Evolutionary conservation across 257 asterid genomes (phyloP).

Genomic region (Solanum paucissectum): DNA sequence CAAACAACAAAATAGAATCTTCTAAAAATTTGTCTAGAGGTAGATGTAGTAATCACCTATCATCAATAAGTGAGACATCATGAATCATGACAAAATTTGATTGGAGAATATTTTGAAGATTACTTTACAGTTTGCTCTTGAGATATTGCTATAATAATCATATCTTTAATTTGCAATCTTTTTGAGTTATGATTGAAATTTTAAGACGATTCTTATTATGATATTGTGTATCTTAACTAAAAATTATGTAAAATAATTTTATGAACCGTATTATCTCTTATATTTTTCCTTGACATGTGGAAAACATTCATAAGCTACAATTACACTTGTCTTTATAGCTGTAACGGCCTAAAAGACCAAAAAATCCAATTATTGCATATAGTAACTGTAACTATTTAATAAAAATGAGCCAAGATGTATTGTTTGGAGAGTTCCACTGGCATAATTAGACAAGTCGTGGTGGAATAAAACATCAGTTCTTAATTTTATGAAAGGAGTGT

Average conservation of each 20-base stretch:
- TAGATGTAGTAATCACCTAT: no score
- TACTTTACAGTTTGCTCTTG: no score
- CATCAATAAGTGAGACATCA: not conserved
- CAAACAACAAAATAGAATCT: no score
- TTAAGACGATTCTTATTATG: no score
- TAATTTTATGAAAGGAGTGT: not conserved
- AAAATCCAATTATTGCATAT: not conserved
- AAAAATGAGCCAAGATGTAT: not conserved
- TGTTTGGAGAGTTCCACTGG: not conserved
- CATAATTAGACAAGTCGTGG: not conserved
- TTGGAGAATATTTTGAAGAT: not conserved
- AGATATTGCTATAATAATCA: not conserved
- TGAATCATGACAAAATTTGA: not conserved
- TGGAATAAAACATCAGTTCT: not conserved
- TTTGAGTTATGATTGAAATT: not conserved
- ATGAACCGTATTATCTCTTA: not conserved
- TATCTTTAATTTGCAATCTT: no score
- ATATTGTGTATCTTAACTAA: no score
- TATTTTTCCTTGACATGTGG: not conserved
- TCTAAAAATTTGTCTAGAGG: no score
- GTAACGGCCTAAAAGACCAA: not conserved
- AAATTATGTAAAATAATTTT: not conserved
- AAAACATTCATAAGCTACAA: not conserved
- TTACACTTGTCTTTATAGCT: not conserved
- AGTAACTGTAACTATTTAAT: not conserved